A percentile compares a stretch with the other conserved stretches of the same genome.
Evolutionary conservation across 2,329 filamentous ascomycete species (phyloP).

Genomic region (Aspergillus tubingensis): DNA sequence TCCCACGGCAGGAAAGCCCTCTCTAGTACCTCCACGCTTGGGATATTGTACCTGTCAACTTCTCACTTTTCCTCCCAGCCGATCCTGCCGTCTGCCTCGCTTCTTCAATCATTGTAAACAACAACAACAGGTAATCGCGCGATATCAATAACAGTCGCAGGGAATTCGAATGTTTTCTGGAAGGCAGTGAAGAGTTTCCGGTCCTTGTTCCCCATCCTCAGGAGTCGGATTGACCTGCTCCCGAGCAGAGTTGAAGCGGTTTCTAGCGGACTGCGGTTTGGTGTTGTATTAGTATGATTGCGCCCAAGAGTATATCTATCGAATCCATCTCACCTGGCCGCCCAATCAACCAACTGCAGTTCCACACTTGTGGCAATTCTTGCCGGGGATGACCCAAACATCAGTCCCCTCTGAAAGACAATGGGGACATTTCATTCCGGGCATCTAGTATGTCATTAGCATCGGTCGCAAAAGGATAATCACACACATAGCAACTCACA

Average conservation of each 20-base stretch:
- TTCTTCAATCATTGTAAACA: neutral
- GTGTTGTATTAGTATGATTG: too few relatives aligned
- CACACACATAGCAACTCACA: constrained; percentile 9
- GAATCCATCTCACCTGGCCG: constrained; percentile 2
- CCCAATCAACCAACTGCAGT: constrained; percentile 32
- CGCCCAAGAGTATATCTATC: too few relatives aligned
- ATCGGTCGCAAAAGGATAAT: neutral
- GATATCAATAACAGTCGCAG: neutral
- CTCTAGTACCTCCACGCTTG: too few relatives aligned
- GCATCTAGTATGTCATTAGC: constrained; percentile 38
- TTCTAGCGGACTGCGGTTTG: neutral
- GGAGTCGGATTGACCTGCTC: neutral
- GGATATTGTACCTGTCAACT: too few relatives aligned
- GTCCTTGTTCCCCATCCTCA: neutral
- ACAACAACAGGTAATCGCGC: neutral
- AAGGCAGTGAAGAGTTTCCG: neutral
- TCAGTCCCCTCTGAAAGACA: constrained; percentile 37
- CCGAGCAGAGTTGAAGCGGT: neutral
- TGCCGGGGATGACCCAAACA: constrained; percentile 52
- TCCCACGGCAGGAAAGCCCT: too few relatives aligned
- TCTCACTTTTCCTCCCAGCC: neutral
- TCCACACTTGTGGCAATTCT: constrained; percentile 47
- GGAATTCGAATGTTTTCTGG: neutral
- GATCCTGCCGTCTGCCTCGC: neutral
- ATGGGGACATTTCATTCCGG: constrained; percentile 46